Evolutionary conservation across 306 rosid species (phyloP).

Genomic region (Senna tora): DNA sequence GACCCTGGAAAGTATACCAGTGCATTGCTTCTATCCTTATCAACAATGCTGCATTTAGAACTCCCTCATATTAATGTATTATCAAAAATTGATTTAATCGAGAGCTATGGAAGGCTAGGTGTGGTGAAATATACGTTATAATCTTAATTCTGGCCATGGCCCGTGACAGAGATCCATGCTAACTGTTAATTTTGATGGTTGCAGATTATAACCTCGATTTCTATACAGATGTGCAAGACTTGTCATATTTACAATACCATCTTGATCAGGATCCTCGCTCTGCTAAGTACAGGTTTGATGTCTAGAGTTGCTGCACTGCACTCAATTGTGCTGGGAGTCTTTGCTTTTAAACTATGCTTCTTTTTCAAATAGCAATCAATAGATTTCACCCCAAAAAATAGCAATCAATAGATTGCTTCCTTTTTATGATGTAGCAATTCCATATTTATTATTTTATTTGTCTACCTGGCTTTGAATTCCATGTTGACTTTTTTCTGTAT

Average conservation of each 20-base stretch:
- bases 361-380: conserved; percentile 12
- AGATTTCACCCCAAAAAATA: conserved; percentile 7
- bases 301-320: background rate
- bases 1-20: conserved; percentile 95
- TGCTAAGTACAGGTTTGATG: conserved; percentile 81
- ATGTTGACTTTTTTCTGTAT: conserved; percentile 4
- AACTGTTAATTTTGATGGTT: conserved; percentile 34
- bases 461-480: conserved; percentile 16
- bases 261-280: conserved; percentile 85
- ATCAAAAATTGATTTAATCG: conserved; percentile 92
- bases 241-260: conserved; percentile 77
- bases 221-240: conserved; percentile 90
- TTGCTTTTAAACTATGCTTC: conserved; percentile 22
- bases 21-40: conserved; percentile 82
- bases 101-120: conserved; percentile 93
- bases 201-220: conserved; percentile 94
- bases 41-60: conserved; percentile 92
- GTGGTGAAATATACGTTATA: conserved; percentile 13
- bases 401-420: conserved; percentile 21
- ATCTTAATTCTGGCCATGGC: conserved; percentile 25
- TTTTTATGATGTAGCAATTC: conserved; percentile 31
- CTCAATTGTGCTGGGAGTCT: conserved; percentile 21
- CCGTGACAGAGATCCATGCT: conserved; percentile 32
- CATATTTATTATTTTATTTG: conserved; percentile 12
- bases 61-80: conserved; percentile 88